A percentile compares a stretch with the other conserved stretches of the same genome.
Conservation (phyloP, 805 yeast species). For the baker's yeast (Saccharomyces cerevisiae) region DNA sequence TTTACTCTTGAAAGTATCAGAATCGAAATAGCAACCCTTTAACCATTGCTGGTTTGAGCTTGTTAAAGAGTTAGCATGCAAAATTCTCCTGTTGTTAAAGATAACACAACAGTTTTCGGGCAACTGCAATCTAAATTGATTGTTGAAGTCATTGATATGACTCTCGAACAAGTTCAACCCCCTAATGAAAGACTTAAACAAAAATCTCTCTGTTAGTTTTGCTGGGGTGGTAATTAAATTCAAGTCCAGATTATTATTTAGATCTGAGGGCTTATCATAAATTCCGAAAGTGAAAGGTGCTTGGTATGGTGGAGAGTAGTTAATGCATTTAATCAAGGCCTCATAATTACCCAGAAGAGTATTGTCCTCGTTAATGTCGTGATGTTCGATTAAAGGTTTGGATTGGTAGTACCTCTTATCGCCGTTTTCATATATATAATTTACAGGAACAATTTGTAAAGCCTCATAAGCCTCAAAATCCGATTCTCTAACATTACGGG, state of each 20-base stretch:
- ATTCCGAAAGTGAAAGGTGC: conserved; percentile 62
- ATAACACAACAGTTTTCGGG: conserved; percentile 55
- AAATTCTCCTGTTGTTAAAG: conserved; percentile 61
- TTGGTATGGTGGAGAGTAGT: conserved; percentile 78
- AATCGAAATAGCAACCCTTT: conserved; percentile 69
- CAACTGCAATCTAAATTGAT: conserved; percentile 47
- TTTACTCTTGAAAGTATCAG: conserved; percentile 60
- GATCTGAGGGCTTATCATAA: conserved; percentile 27
- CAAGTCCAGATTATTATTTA: conserved; percentile 16
- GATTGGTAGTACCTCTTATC: conserved; percentile 53
- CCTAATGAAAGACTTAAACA: conserved; percentile 47
- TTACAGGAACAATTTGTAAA: conserved; percentile 51
- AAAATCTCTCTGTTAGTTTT: conserved; percentile 34
- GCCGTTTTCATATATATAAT: conserved; percentile 59
- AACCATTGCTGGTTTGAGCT: conserved; percentile 55
- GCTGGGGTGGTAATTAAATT: conserved; percentile 25
- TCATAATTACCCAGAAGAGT: conserved; percentile 26
- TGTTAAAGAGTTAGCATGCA: conserved; percentile 54
- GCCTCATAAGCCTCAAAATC: conserved; percentile 63
- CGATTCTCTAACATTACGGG: conserved; percentile 40
- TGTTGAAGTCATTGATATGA: conserved; percentile 42
- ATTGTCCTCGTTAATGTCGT: conserved; percentile 31
- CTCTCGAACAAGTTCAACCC: conserved; percentile 57
- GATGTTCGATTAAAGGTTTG: conserved; percentile 57
- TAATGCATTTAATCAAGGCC: conserved; percentile 43